Percentiles rank a stretch among this genome's conserved stretches.
Evolutionary conservation across 164 flowering plant genomes (phyloP).

Genomic region (Aristolochia californica): DNA sequence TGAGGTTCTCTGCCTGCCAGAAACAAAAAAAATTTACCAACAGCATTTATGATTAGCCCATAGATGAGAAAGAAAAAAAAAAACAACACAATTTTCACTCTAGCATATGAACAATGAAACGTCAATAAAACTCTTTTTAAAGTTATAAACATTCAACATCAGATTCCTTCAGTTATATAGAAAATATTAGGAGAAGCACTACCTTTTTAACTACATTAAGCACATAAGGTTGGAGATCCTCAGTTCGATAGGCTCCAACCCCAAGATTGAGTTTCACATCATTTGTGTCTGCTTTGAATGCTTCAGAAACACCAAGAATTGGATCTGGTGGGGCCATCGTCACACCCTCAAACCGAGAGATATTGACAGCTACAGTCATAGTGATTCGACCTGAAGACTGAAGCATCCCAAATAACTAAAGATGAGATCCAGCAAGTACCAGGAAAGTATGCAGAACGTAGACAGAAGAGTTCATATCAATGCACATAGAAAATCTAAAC

Average conservation of each 20-base stretch:
- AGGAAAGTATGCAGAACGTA: background rate
- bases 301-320: constrained; percentile 96
- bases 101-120: background rate
- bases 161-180: background rate
- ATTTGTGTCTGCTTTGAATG: constrained; percentile 74
- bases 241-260: constrained; percentile 98
- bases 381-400: constrained; percentile 51
- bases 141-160: background rate
- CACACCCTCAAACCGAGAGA: constrained; percentile 76
- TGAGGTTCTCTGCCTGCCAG: constrained; percentile 74
- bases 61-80: background rate
- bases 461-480: too few relatives aligned
- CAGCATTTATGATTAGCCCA: background rate
- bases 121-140: too few relatives aligned
- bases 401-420: constrained; percentile 10
- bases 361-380: constrained; percentile 48
- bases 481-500: too few relatives aligned
- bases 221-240: constrained; percentile 92
- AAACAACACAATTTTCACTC: background rate
- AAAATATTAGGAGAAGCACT: background rate
- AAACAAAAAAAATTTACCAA: constrained; percentile 5
- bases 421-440: background rate
- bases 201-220: constrained; percentile 93
- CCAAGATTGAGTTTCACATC: constrained; percentile 88
- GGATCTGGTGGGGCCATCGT: constrained; percentile 99